Evolutionary conservation across 257 asterid genomes (phyloP).

Genomic region (Solanum ahanhuiri): DNA sequence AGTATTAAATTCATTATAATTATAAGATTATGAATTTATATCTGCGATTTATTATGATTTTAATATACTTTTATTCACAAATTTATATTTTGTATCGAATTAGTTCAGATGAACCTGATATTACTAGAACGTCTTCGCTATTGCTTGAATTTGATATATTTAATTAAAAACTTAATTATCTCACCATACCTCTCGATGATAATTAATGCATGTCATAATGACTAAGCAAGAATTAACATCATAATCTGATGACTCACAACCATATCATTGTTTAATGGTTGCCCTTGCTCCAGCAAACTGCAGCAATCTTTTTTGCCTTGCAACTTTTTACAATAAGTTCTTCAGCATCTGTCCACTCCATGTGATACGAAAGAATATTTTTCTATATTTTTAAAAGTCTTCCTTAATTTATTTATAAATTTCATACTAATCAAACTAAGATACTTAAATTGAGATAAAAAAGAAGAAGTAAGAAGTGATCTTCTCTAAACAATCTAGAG

Average conservation of each 20-base stretch:
- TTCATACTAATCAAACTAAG: no score
- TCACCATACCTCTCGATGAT: neutral
- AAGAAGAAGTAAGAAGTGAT: neutral
- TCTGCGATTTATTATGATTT: no score
- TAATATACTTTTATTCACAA: no score
- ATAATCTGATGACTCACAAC: neutral
- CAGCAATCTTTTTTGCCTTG: neutral
- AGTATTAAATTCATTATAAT: neutral
- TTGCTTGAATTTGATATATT: neutral
- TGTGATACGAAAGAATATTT: neutral
- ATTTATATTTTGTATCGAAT: no score
- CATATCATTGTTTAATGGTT: neutral
- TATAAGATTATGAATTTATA: neutral
- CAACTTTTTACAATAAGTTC: neutral
- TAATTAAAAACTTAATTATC: neutral
- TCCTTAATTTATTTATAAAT: neutral
- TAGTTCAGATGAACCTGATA: no score
- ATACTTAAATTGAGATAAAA: neutral
- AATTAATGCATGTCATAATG: slow-evolving; percentile 4
- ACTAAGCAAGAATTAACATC: neutral
- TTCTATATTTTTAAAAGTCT: no score
- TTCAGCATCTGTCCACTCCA: neutral
- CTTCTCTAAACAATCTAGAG: neutral
- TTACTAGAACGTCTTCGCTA: no score
- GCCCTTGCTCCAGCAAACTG: neutral